Evolutionary conservation across 2,329 filamentous ascomycete genomes (phyloP).

Genomic region (Hypoxylon sp.): DNA sequence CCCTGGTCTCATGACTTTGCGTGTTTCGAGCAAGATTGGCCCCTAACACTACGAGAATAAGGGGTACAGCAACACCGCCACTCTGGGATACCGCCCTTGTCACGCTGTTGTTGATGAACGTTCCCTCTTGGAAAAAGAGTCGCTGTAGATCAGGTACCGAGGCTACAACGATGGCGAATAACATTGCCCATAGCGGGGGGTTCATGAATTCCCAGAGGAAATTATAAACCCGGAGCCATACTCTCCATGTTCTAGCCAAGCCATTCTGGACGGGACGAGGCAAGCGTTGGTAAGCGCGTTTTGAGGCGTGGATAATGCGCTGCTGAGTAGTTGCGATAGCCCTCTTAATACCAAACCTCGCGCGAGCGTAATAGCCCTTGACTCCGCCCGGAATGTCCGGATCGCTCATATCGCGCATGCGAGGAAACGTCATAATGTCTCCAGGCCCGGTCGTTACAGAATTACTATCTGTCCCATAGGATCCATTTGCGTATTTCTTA

Average conservation of each 20-base stretch:
- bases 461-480: slow-evolving; percentile 43
- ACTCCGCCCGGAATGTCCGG: slow-evolving; percentile 59
- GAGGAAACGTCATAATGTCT: slow-evolving; percentile 75
- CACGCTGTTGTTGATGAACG: slow-evolving; percentile 93
- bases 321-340: slow-evolving; percentile 48
- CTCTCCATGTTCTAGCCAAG: slow-evolving; percentile 52
- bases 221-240: slow-evolving; percentile 65
- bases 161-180: slow-evolving; percentile 89
- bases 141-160: slow-evolving; percentile 86
- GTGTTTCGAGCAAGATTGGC: slow-evolving; percentile 96
- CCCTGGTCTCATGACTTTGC: slow-evolving; percentile 75
- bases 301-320: slow-evolving; percentile 37
- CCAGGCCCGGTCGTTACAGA: slow-evolving; percentile 61
- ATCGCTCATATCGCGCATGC: slow-evolving; percentile 63
- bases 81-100: slow-evolving; percentile 89
- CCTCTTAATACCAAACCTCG: slow-evolving; percentile 55
- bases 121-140: slow-evolving; percentile 89
- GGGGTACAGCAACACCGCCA: slow-evolving; percentile 90
- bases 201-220: slow-evolving; percentile 98
- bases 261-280: slow-evolving; percentile 60
- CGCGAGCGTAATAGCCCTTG: slow-evolving; percentile 59
- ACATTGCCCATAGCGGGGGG: slow-evolving; percentile 97
- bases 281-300: slow-evolving; percentile 56
- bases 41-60: slow-evolving; percentile 95
- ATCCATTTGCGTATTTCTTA: slow-evolving; percentile 55